Conservation (phyloP, 441 rosid genomes). For the Pelargonium citronellum region DNA sequence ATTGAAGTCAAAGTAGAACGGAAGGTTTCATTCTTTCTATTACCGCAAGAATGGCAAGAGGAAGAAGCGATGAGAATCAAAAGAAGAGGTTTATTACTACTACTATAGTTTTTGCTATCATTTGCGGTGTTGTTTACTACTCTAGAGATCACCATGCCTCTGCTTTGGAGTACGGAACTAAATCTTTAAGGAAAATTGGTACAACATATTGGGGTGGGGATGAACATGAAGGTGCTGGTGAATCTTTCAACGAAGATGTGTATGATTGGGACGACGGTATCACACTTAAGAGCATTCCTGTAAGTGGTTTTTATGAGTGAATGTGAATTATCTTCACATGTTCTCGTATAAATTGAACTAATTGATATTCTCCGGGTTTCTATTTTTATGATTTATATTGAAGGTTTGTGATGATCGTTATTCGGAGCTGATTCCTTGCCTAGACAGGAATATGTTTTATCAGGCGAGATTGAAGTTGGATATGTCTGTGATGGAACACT, state of each 20-base stretch:
- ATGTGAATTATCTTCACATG: neutral
- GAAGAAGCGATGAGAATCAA: slow-evolving; percentile 66
- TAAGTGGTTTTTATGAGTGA: slow-evolving; percentile 29
- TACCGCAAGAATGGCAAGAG: slow-evolving; percentile 38
- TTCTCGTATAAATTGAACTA: neutral
- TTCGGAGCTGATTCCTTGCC: slow-evolving; percentile 93
- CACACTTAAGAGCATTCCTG: slow-evolving; percentile 76
- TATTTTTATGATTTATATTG: slow-evolving; percentile 12
- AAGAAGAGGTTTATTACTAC: slow-evolving; percentile 52
- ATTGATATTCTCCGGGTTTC: neutral
- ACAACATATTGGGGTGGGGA: slow-evolving; percentile 88
- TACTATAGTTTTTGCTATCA: slow-evolving; percentile 32
- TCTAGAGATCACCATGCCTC: slow-evolving; percentile 57
- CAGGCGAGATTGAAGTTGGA: slow-evolving; percentile 97
- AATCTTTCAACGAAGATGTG: slow-evolving; percentile 37
- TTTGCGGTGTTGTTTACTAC: slow-evolving; percentile 32
- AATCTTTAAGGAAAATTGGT: slow-evolving; percentile 84
- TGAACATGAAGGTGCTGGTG: slow-evolving; percentile 41
- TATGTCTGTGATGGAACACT: slow-evolving; percentile 92
- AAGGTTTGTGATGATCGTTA: slow-evolving; percentile 94
- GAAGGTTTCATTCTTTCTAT: slow-evolving; percentile 6
- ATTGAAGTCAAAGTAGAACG: neutral
- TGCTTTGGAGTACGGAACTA: slow-evolving; percentile 74
- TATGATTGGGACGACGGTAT: slow-evolving; percentile 50
- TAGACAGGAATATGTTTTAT: slow-evolving; percentile 85